Evolutionary conservation across 176 grass and related monocot species (phyloP), one percentile per base, ranked within the genome.

Genomic region (Secale cereale): DNA sequence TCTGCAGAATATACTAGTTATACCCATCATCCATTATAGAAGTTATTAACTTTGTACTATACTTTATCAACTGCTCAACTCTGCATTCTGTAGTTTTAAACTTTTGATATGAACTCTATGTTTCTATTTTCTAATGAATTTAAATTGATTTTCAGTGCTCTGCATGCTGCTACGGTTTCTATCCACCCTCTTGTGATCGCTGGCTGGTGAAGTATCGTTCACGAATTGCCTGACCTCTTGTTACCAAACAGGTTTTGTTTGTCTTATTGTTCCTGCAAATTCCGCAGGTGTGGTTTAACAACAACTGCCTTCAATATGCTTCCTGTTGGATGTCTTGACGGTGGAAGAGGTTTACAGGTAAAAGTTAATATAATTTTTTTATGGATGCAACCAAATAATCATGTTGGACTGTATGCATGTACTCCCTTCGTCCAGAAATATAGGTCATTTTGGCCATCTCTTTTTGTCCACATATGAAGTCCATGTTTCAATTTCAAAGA

Each of bases 271-370:
- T 82, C 22, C 48, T 87, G 50, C 74, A 59, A 79, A 81, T 75
- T 70, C 40, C 60, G 65, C 76, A 99, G 97, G 97, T 99, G 97
- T 88, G 97, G 97, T 72, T 94, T 99, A 82, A 99, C 97, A 23
- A 99, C 93, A 43, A 86, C 88, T 79, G 97, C 97, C 76, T 99
- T 96, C 77, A 99, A 99, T 92, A 96, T 99, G 93, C 93, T 99
- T 87, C 97, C 97, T 65, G 86, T 96, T 85, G 93, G 97, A 74
- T 94, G 91, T 23, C 93, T 99, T 92, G 97, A 99, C 80, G 97
- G 97, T 79, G 97, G 97, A 88, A 96, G 97, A 87, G 91, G 91
- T 80, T 81, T 99, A 71, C 93, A 99, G 93, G 97, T 99, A 87
- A 87, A 78, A 67, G 19, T 66, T 40, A 5, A 0, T 39, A 13